phyloP scores from a whole-genome alignment of 257 asterid genomes.

The Oldenlandia corymbosa region DNA sequence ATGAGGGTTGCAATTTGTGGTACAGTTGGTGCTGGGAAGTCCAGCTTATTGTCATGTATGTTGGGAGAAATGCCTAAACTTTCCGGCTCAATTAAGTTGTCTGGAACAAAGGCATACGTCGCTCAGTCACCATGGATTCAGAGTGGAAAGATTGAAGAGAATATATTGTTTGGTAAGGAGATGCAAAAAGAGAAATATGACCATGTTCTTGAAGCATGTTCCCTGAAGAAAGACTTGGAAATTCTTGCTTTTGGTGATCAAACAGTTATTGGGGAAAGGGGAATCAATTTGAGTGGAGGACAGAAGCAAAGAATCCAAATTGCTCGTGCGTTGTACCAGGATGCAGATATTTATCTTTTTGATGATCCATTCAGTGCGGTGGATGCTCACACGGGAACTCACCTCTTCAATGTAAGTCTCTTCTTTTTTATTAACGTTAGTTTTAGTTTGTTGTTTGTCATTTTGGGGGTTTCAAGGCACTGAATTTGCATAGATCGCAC shows the following conservation, averaged over 20 bases:
- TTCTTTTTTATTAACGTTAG: not conserved
- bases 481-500: not conserved
- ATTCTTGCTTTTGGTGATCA: conserved; percentile 76
- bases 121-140: conserved; percentile 90
- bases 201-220: conserved; percentile 64
- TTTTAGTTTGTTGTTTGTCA: not conserved
- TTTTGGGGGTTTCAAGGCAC: no score
- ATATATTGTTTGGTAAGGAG: conserved; percentile 74
- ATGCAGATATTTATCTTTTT: conserved; percentile 70
- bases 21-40: conserved; percentile 90
- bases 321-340: conserved; percentile 82
- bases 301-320: conserved; percentile 90
- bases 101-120: conserved; percentile 73
- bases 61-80: conserved; percentile 75
- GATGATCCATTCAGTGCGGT: conserved; percentile 97
- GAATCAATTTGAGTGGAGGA: conserved; percentile 89
- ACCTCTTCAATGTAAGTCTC: conserved; percentile 65
- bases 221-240: conserved; percentile 74
- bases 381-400: conserved; percentile 89
- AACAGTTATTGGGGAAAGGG: conserved; percentile 85
- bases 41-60: conserved; percentile 74
- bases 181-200: conserved; percentile 59
- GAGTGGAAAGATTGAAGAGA: conserved; percentile 82
- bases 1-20: conserved; percentile 92
- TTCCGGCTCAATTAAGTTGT: conserved; percentile 50